Conservation (phyloP, 805 yeast genomes). For the Tetrapisispora nanseiensis region DNA sequence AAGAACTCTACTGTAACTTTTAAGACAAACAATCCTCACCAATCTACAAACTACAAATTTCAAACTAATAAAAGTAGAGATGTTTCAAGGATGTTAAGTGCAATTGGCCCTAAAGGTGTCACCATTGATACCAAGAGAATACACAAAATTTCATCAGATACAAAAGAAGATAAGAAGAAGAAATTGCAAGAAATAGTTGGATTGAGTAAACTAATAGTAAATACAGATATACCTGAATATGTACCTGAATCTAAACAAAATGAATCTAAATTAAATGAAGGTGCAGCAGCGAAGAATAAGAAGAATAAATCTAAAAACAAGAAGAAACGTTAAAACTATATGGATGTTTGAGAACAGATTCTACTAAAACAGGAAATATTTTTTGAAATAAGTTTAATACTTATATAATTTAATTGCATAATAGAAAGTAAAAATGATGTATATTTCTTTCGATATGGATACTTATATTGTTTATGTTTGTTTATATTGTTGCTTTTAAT, state of each 20-base stretch:
- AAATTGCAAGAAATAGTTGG: conserved; percentile 19
- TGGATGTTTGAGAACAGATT: too few relatives aligned
- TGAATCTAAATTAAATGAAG: conserved; percentile 7
- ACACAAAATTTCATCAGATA: conserved; percentile 7
- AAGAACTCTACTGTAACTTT: conserved; percentile 28
- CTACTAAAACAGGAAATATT: too few relatives aligned
- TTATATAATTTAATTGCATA: background rate
- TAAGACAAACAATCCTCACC: conserved; percentile 55
- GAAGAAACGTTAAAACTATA: conserved; percentile 18
- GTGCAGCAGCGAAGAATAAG: conserved; percentile 14
- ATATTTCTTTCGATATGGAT: background rate
- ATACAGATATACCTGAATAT: conserved; percentile 21
- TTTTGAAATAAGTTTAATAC: too few relatives aligned
- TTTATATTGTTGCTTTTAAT: too few relatives aligned
- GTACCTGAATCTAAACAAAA: conserved; percentile 11
- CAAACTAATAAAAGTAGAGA: conserved; percentile 59
- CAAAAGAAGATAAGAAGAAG: conserved; percentile 10
- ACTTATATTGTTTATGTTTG: too few relatives aligned
- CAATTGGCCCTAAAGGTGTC: conserved; percentile 63
- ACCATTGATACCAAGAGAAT: conserved; percentile 18
- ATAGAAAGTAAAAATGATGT: background rate
- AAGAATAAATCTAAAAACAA: conserved; percentile 23
- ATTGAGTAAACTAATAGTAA: conserved; percentile 20
- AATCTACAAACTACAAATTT: conserved; percentile 52
- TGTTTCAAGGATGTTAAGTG: conserved; percentile 59